phyloP scores from a whole-genome alignment of 805 yeast species.

The Teunomyces gatunensis region DNA sequence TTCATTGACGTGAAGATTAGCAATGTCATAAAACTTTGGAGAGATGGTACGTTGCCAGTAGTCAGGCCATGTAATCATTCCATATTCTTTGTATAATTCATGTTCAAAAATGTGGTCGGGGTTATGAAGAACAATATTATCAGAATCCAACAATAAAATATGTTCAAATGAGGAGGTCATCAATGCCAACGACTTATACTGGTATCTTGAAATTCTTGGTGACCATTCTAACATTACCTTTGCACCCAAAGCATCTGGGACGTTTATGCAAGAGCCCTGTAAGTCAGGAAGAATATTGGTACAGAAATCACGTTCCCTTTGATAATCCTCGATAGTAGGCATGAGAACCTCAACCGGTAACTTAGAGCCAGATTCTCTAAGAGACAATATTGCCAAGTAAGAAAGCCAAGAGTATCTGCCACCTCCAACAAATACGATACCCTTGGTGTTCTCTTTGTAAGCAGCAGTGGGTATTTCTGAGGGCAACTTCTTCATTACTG shows the following conservation, averaged over 20 bases:
- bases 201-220: constrained; percentile 57
- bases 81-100: constrained; percentile 24
- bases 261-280: constrained; percentile 64
- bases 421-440: constrained; percentile 38
- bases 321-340: constrained; percentile 33
- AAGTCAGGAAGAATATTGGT: constrained; percentile 56
- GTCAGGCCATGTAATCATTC: constrained; percentile 45
- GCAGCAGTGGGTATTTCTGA: constrained; percentile 9
- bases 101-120: constrained; percentile 32
- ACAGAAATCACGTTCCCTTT: constrained; percentile 29
- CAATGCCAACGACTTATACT: constrained; percentile 59
- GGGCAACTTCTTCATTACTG: constrained; percentile 22
- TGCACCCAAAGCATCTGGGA: constrained; percentile 45
- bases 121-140: constrained; percentile 27
- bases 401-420: constrained; percentile 35
- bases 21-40: constrained; percentile 35
- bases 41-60: constrained; percentile 40
- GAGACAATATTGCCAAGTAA: constrained; percentile 27
- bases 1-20: constrained; percentile 30
- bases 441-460: constrained; percentile 23
- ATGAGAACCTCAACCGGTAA: constrained; percentile 40
- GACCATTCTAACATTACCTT: constrained; percentile 38
- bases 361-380: constrained; percentile 37
- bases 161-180: constrained; percentile 34
- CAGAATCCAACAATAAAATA: constrained; percentile 34